Conservation (phyloP, 768 basidiomycete species). For the Boletellus ananiceps region DNA sequence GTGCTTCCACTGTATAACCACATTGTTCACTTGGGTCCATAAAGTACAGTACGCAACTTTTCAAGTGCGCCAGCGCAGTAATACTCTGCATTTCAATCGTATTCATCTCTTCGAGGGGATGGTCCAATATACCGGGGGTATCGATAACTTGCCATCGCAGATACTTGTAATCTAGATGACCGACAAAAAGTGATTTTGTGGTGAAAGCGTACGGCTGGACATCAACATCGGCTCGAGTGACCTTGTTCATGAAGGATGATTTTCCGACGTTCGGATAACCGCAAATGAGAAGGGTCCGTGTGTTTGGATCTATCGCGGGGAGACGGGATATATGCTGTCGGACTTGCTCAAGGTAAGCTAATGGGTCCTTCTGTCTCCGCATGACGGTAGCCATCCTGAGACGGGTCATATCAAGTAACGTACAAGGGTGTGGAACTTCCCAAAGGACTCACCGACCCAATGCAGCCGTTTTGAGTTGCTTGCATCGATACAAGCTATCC, state of each 20-base stretch:
- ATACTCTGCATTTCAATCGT: conserved; percentile 99
- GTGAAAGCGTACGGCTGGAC: conserved; percentile 99
- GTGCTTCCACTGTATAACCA: conserved; percentile 94
- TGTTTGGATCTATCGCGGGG: conserved; percentile 96
- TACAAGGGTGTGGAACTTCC: background rate
- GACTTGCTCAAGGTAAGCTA: conserved; percentile 98
- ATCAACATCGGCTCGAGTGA: conserved; percentile 98
- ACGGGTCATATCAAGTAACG: background rate
- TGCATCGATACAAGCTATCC: conserved; percentile 95
- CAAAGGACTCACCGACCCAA: conserved; percentile 76
- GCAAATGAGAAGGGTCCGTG: conserved; percentile 94
- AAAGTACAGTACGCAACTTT: conserved; percentile 93
- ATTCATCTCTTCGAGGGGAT: conserved; percentile 99
- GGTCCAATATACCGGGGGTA: conserved; percentile 96
- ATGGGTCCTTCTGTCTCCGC: conserved; percentile 96
- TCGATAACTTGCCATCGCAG: conserved; percentile 99
- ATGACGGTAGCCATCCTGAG: conserved; percentile 96
- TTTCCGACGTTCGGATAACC: conserved; percentile 99
- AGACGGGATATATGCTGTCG: conserved; percentile 98
- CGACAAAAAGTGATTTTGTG: conserved; percentile 97
- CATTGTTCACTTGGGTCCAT: conserved; percentile 99
- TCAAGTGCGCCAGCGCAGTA: conserved; percentile 94
- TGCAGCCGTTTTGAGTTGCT: conserved; percentile 96
- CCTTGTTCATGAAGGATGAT: conserved; percentile 99
- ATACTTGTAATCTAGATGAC: conserved; percentile 98